A percentile compares a stretch with the other conserved stretches of the same genome.
Evolutionary conservation across 2,329 filamentous ascomycete genomes (phyloP).

Genomic region (Paecilomyces formosus): DNA sequence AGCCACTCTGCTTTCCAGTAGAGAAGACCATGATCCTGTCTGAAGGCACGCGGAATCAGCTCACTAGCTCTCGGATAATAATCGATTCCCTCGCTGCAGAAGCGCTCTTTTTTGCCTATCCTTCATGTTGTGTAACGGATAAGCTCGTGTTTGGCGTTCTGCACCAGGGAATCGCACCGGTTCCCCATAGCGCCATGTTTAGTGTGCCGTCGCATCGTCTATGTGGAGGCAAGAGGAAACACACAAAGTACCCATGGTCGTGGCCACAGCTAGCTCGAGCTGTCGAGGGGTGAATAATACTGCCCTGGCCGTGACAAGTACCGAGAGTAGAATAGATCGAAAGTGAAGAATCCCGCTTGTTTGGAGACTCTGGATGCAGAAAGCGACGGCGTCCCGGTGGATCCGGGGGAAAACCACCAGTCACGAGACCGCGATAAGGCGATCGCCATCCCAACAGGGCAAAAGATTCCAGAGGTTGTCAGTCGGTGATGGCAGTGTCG

Average conservation of each 20-base stretch:
- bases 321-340: not conserved
- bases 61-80: not conserved
- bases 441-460: not conserved
- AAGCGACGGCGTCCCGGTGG: not conserved
- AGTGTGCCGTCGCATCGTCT: not conserved
- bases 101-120: not conserved
- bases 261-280: not conserved
- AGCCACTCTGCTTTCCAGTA: not conserved
- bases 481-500: not conserved
- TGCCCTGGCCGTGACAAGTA: not conserved
- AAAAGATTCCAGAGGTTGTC: not conserved
- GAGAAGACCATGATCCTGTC: not conserved
- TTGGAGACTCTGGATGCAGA: not conserved
- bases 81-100: not conserved
- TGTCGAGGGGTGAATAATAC: not conserved
- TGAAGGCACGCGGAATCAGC: not conserved
- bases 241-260: not conserved
- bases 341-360: not conserved
- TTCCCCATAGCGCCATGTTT: not conserved
- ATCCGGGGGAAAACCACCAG: not conserved
- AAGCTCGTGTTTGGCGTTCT: not conserved
- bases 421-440: not conserved
- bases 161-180: not conserved
- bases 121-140: not conserved
- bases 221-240: not conserved